Evolutionary conservation across 306 rosid species (phyloP).

Genomic region (Hippophae gyantsensis): DNA sequence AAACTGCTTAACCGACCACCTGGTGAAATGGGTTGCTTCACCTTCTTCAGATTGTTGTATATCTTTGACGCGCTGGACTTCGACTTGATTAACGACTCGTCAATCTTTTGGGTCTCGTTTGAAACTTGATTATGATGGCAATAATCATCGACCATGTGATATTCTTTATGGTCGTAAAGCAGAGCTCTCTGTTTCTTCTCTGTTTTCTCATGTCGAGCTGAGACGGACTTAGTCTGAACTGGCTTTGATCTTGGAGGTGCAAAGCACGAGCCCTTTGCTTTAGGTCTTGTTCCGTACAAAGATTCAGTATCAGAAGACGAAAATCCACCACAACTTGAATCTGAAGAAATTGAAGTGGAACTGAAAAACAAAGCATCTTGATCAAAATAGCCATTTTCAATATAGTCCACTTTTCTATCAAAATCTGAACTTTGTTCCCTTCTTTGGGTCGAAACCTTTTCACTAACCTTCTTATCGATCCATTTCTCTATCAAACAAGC

Average conservation of each 20-base stretch:
- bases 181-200: conserved; percentile 28
- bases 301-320: conserved; percentile 84
- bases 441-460: conserved; percentile 14
- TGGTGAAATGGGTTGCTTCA: conserved; percentile 86
- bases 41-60: conserved; percentile 68
- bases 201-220: conserved; percentile 21
- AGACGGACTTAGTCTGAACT: conserved; percentile 28
- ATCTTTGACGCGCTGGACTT: conserved; percentile 72
- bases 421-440: conserved; percentile 17
- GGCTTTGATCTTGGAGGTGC: conserved; percentile 48
- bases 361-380: conserved; percentile 54
- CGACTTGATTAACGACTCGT: conserved; percentile 40
- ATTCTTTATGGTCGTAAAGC: conserved; percentile 15
- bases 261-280: conserved; percentile 40
- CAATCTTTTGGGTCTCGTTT: conserved; percentile 7
- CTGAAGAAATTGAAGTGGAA: conserved; percentile 68
- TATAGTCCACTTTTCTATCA: conserved; percentile 25
- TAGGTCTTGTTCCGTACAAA: conserved; percentile 27
- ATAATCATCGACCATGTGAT: conserved; percentile 22
- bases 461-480: conserved; percentile 35
- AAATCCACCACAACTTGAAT: conserved; percentile 68
- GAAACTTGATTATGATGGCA: not conserved
- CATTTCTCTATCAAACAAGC: conserved; percentile 42
- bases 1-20: conserved; percentile 66
- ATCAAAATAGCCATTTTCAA: conserved; percentile 25